Evolutionary conservation across 1,284 basidiomycete genomes (phyloP), one percentile per base, ranked within the genome.

Genomic region (Marasmius tenuissimus): DNA sequence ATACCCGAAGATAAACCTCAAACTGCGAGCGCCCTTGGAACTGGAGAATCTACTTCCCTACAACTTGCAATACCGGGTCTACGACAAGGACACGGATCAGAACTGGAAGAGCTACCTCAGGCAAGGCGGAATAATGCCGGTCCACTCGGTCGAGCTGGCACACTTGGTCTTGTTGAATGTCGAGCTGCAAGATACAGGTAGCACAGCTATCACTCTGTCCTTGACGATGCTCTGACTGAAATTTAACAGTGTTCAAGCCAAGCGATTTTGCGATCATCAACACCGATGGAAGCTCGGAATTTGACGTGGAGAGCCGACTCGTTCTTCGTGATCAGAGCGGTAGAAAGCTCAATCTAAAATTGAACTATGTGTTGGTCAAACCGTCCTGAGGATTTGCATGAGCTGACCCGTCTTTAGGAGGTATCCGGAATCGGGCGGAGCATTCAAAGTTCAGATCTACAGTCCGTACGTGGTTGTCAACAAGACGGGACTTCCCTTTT

Each of bases 181-280:
- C 35, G 87, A 92, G 55, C 83, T 97, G 2, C 92, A 98, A 75
- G 96, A 97, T 66, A 93, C 93, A 54, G 86, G 94, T 93, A 66
- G 73, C 80, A 67, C 35, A 27, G 16, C n/a, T n/a, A 12, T 14
- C 45, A 8, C 5, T 14, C 16, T 47, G 45, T 20, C 20, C 45
- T 8, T 4, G 8, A 47, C 34, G 45, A 38, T 14, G 16, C 38
- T 55, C 60, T 67, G 42, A 68, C 38, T 40, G 33, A 40, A 39
- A 20, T 38, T n/a, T 60, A 48, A 11, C 56, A 91, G 93, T 87
- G n/a, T 96, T 94, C 81, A 93, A 93, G 69, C 92, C 95, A n/a
- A 97, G 95, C 73, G 97, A 99, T 66, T 99, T 98, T 69, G 91
- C 95, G 1, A 98, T 99, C 74, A 97, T 99, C 77, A 97, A 96